Evolutionary conservation across 306 rosid genomes (phyloP), one percentile per base, ranked within the genome.

Genomic region (Cicer yamashitae): DNA sequence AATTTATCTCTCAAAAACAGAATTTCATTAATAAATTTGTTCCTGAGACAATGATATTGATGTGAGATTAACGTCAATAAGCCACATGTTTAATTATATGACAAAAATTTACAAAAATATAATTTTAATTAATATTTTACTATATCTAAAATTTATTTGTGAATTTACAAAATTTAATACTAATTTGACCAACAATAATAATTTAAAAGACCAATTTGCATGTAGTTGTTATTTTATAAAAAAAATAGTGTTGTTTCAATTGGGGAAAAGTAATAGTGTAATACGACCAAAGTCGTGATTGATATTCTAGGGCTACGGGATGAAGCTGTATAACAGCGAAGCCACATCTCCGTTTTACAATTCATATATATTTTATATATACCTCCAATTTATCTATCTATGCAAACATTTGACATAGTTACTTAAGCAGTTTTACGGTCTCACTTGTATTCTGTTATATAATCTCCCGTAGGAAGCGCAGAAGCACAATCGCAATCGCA

Each of bases 291-390:
- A 25, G 14, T 58, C 15, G 37, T 51, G 37, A 14, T 51, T 8
- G 11, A 3, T 37, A 50, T 50, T 15, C 37, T 71, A 71, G 76
- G 54, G 66, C 41, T 54, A 3, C 41, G 5, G 41, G 41, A 17
- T 37, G 34, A 51, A 14, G 11, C 48, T 17, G 75, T 70, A 15
- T 39, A 38, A 53, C 6, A 5, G 40, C 0, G 20, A 57, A 53
- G 38, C 7, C 75, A 53, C 13, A 14, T 41, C 53, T 61, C 43
- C 60, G 12, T 38, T 71, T 70, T 39, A 70, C 75, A 17, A 51
- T 45, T 38, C 37, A 52, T 37, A 8, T 30, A 30, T 30, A 4
- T 4, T 30, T 30, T 30, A 30, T 30, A 30, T 30, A 30, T 30
- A 30, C 37, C 37, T 30, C 9, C 7, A 3, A 30, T 69, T 34